These are phyloP conservation scores for Geosmithia putterillii DNA, from an alignment of 2,329 filamentous ascomycete species.

Conservation along the genomic window DNA sequence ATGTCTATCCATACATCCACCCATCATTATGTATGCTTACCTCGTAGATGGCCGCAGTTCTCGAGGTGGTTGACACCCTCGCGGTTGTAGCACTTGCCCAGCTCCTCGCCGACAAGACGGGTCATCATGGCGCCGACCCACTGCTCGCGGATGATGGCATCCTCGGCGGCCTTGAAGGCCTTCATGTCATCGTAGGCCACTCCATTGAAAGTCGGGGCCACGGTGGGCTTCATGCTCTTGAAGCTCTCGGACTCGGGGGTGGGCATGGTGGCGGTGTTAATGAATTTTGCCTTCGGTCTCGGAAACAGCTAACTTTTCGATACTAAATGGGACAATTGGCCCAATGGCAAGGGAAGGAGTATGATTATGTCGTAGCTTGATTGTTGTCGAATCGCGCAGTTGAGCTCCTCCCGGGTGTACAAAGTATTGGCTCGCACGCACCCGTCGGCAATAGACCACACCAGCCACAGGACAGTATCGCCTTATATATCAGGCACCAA, in stretches of 20 bases:
- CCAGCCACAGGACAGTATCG: slow-evolving; percentile 1
- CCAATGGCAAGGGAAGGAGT: too few relatives aligned
- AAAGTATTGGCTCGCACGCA: too few relatives aligned
- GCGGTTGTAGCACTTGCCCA: slow-evolving; percentile 74
- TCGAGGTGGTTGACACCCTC: slow-evolving; percentile 82
- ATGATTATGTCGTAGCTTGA: too few relatives aligned
- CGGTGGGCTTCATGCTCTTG: slow-evolving; percentile 72
- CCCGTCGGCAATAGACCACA: too few relatives aligned
- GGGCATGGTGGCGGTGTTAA: slow-evolving; percentile 50
- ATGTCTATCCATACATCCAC: background rate
- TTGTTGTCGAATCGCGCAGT: too few relatives aligned
- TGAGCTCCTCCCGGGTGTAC: too few relatives aligned
- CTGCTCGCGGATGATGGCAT: slow-evolving; percentile 72
- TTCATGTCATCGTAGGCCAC: slow-evolving; percentile 78
- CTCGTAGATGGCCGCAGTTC: slow-evolving; percentile 73
- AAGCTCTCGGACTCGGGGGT: slow-evolving; percentile 74
- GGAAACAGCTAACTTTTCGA: background rate
- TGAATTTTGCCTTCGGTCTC: background rate
- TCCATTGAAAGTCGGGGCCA: slow-evolving; percentile 73
- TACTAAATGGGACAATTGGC: too few relatives aligned
- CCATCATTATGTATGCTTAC: slow-evolving; percentile 36
- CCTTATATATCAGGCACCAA: slow-evolving; percentile 16
- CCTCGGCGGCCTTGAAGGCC: slow-evolving; percentile 70
- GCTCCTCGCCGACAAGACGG: slow-evolving; percentile 66
- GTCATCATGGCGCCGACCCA: slow-evolving; percentile 89